Evolutionary conservation across 306 rosid genomes (phyloP), one percentile per base, ranked within the genome.

Genomic region (Vachellia collinsii): DNA sequence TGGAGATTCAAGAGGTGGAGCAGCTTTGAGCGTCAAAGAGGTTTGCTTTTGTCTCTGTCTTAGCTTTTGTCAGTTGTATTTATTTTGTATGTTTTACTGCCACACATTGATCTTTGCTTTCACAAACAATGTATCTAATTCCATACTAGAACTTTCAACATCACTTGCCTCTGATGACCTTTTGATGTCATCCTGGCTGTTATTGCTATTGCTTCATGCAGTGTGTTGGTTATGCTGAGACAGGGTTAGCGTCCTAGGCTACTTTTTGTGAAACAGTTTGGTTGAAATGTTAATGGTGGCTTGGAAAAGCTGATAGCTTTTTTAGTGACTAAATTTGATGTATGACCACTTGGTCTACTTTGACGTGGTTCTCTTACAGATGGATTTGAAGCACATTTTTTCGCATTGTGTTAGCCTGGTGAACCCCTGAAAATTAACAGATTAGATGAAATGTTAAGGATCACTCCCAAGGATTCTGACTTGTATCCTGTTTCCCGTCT

Each of bases 1-100:
- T 81, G 99, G 99, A 72, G 99, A 95, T 90, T 95, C 99, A 76
- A 90, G 97, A 87, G 99, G 99, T 81, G 98, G 99, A 81, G 98
- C 99, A 39, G 99, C 99, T 82, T 86, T 95, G 88, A 95, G 98
- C 81, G 98, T 95, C 77, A 93, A 87, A 93, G 99, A 95, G 99
- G 99, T 90, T 70, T 81, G 75, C 42, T 81, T 29, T 47, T 44
- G 63, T 70, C 61, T 61, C 81, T 59, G 34, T 76, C 76, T 70
- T 70, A 19, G 72, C 78, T 64, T 73, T 43, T 73, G 3, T 46
- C 14, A 50, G 23, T 65, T 70, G 25, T 77, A 44, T 42, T 72
- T 73, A n/a, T 83, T 79, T 72, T 78, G 22, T 72, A 80, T 71
- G 70, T 16, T 64, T 69, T 56, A 38, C 29, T 70, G 41, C 29